Evolutionary conservation across 202 grass and related monocot genomes (phyloP).

Genomic region (Zizania palustris): DNA sequence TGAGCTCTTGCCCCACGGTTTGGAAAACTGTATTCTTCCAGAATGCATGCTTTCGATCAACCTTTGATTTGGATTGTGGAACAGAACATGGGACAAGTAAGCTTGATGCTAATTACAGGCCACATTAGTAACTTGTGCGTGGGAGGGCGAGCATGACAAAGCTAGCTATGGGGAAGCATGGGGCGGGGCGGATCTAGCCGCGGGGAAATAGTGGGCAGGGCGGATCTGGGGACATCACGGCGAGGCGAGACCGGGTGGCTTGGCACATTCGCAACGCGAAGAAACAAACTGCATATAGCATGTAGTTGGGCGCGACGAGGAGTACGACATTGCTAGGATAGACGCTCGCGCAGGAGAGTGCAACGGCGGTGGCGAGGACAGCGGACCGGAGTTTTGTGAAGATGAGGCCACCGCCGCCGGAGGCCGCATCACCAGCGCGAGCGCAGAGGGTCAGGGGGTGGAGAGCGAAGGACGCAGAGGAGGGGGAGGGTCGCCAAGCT

Average conservation of each 20-base stretch:
- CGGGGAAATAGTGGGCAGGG: no score
- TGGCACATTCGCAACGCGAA: conserved; percentile 30
- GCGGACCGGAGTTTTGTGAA: conserved; percentile 60
- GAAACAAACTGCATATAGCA: conserved; percentile 79
- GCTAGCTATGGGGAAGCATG: no score
- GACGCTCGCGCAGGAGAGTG: conserved; percentile 56
- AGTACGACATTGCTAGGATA: conserved; percentile 63
- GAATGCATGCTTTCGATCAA: neutral
- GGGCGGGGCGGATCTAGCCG: no score
- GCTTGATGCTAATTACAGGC: neutral
- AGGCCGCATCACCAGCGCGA: conserved; percentile 70
- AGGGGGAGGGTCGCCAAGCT: no score
- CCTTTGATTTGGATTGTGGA: neutral
- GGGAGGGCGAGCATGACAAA: no score
- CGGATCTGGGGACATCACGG: no score
- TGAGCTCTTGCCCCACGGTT: neutral
- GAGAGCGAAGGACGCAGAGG: no score
- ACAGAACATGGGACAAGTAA: neutral
- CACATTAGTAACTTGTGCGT: neutral
- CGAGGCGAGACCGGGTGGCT: no score
- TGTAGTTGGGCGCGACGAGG: conserved; percentile 70
- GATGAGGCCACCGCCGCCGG: conserved; percentile 53
- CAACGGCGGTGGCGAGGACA: conserved; percentile 45
- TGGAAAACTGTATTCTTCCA: conserved; percentile 5
- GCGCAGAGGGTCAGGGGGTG: conserved; percentile 47